phyloP scores from a whole-genome alignment of 192 early-diverging fungal species.

The Rhizophagus clarus region DNA sequence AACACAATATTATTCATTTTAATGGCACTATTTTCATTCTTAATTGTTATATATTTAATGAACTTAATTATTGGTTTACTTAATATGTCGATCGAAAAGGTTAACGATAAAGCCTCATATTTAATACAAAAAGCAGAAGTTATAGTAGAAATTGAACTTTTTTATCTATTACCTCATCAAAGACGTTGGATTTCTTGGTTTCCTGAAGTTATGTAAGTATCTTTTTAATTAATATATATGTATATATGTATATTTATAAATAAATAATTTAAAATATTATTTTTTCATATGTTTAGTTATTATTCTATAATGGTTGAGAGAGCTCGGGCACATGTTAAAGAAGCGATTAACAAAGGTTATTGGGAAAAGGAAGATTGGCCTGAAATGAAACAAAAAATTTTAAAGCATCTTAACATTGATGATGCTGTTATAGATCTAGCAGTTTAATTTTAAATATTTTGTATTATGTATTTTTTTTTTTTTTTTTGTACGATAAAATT shows the following conservation, averaged over 20 bases:
- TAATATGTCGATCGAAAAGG: background rate
- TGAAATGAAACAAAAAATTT: too few relatives aligned
- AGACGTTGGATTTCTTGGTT: background rate
- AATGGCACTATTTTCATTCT: conserved; percentile 12
- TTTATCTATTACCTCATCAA: conserved; percentile 15
- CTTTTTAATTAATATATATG: too few relatives aligned
- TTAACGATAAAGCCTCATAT: background rate
- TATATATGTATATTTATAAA: too few relatives aligned
- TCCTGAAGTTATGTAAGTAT: conserved; percentile 9
- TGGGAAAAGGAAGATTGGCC: too few relatives aligned
- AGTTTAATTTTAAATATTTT: too few relatives aligned
- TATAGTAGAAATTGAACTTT: conserved; percentile 9
- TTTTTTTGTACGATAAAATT: too few relatives aligned
- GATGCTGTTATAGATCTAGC: too few relatives aligned
- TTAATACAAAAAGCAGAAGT: conserved; percentile 19
- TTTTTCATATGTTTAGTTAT: background rate
- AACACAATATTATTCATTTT: background rate
- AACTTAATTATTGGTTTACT: conserved; percentile 24
- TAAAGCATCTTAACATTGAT: too few relatives aligned
- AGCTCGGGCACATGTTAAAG: too few relatives aligned
- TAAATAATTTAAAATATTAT: too few relatives aligned
- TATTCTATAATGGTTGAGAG: background rate
- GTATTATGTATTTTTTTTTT: too few relatives aligned
- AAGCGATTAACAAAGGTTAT: too few relatives aligned
- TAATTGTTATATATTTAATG: background rate